phyloP scores from a whole-genome alignment of 2,329 filamentous ascomycete genomes.

The Blastomyces parvus region DNA sequence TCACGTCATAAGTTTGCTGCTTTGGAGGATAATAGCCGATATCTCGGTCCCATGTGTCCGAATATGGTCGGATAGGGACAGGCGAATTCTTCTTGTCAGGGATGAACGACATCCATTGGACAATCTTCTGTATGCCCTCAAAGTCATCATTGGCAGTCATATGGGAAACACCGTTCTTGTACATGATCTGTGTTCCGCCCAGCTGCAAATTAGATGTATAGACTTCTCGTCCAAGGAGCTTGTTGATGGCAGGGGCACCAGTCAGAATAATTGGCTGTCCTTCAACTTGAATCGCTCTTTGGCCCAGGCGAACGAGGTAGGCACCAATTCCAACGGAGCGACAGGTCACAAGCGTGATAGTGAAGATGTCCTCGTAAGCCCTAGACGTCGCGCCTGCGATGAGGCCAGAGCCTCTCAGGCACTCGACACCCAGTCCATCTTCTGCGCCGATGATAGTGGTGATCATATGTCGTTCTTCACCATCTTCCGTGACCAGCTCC shows the following conservation, averaged over 20 bases:
- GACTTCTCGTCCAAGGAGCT: conserved; percentile 91
- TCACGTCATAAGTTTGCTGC: conserved; percentile 82
- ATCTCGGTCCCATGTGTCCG: conserved; percentile 88
- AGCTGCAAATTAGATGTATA: conserved; percentile 99
- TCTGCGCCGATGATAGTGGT: conserved; percentile 86
- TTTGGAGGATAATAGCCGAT: conserved; percentile 68
- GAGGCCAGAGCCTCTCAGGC: conserved; percentile 88
- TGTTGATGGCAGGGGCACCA: conserved; percentile 95
- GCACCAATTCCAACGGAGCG: conserved; percentile 98
- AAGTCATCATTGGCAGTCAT: conserved; percentile 98
- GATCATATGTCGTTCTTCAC: conserved; percentile 88
- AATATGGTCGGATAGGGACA: conserved; percentile 78
- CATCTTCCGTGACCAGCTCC: conserved; percentile 73
- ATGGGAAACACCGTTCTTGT: conserved; percentile 98
- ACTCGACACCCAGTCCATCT: conserved; percentile 95
- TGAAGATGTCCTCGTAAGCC: conserved; percentile 98
- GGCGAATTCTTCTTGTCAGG: conserved; percentile 91
- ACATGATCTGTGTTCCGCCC: conserved; percentile 99
- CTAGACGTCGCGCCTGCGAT: conserved; percentile 95
- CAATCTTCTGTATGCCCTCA: conserved; percentile 93
- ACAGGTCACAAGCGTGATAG: conserved; percentile 92
- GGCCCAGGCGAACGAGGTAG: conserved; percentile 94
- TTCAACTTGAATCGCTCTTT: conserved; percentile 97
- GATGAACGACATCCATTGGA: conserved; percentile 95
- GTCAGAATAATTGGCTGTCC: conserved; percentile 98